Evolutionary conservation across 345 rosid species (phyloP).

Genomic region (Eucalyptus lansdowneana): DNA sequence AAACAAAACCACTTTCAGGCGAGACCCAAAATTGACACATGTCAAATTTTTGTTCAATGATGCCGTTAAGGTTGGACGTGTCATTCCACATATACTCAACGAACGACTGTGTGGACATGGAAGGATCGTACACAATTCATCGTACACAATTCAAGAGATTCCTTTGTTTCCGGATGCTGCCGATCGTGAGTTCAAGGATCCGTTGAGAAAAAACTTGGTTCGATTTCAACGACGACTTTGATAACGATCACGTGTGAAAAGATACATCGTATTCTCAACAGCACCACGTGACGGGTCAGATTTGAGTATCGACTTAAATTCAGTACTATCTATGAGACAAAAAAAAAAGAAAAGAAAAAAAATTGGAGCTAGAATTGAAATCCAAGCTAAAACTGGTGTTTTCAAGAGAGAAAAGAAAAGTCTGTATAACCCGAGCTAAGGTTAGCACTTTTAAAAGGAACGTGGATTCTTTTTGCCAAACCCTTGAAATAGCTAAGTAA

Average conservation of each 20-base stretch:
- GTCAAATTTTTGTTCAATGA: neutral
- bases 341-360: rapidly evolving
- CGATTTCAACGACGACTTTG: neutral
- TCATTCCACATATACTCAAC: neutral
- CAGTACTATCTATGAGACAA: neutral
- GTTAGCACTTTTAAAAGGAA: neutral
- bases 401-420: neutral
- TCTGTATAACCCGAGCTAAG: neutral
- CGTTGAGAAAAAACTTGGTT: neutral
- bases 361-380: too few relatives aligned
- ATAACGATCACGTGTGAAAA: neutral
- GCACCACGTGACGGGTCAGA: neutral
- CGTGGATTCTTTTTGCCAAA: neutral
- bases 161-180: neutral
- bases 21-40: neutral
- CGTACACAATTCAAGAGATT: neutral
- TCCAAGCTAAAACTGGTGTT: neutral
- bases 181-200: neutral
- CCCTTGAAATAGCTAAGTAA: neutral
- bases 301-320: neutral
- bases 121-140: neutral
- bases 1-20: neutral
- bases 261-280: neutral
- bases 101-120: neutral
- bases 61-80: neutral